phyloP scores from a whole-genome alignment of 345 rosid genomes.

The Brassica cretica region DNA sequence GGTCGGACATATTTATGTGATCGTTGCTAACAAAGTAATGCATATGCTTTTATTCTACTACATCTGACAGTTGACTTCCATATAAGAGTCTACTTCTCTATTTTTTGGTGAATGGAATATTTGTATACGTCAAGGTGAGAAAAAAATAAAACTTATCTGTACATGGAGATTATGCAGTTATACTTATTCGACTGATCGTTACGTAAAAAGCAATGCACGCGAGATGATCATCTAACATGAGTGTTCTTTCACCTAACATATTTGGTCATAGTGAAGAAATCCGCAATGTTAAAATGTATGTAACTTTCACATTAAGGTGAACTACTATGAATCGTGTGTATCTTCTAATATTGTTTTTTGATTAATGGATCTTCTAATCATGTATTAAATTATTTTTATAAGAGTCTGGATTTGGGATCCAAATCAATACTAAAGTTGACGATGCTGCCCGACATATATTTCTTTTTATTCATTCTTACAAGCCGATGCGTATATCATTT shows the following conservation, averaged over 20 bases:
- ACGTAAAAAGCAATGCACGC: not conserved
- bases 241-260: constrained; percentile 12
- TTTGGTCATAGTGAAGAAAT: constrained; percentile 4
- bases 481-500: not conserved
- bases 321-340: not conserved
- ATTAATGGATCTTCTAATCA: not conserved
- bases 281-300: not conserved
- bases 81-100: constrained; percentile 17
- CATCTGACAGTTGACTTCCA: constrained; percentile 34
- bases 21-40: constrained; percentile 15
- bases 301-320: not conserved
- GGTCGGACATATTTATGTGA: constrained; percentile 16
- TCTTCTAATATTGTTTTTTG: not conserved
- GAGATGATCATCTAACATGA: not conserved
- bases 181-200: constrained; percentile 7
- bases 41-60: constrained; percentile 28
- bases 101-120: constrained; percentile 27
- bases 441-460: constrained; percentile 12
- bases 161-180: constrained; percentile 13
- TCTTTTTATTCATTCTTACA: constrained; percentile 4
- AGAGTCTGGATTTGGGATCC: not conserved
- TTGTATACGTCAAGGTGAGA: constrained; percentile 15
- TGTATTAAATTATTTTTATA: not conserved
- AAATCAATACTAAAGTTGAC: constrained; percentile 4
- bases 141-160: not conserved